phyloP scores from a whole-genome alignment of 495 filamentous ascomycete genomes.

The Hypoxylon trugodes region DNA sequence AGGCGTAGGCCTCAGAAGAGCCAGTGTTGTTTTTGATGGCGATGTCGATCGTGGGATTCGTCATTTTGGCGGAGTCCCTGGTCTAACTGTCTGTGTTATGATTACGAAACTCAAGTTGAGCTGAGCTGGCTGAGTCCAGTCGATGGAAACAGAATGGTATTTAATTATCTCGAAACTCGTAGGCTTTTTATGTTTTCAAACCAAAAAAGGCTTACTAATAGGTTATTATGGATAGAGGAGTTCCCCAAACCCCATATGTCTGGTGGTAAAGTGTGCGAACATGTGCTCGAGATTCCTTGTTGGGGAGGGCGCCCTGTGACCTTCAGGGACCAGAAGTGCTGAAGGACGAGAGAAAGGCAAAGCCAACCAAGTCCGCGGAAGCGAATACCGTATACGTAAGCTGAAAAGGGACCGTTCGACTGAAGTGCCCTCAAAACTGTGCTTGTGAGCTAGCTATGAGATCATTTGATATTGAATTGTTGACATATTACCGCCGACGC shows the following conservation, averaged over 20 bases:
- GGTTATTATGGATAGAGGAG: slow-evolving; percentile 4
- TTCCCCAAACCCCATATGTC: background rate
- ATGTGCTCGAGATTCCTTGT: slow-evolving; percentile 40
- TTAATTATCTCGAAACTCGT: background rate
- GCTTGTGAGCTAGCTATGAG: slow-evolving; percentile 29
- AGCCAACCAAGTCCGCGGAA: slow-evolving; percentile 24
- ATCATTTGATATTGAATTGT: slow-evolving; percentile 35
- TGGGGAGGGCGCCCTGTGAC: slow-evolving; percentile 34
- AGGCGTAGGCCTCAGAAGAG: slow-evolving; percentile 71
- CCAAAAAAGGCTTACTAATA: background rate
- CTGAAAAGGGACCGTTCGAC: slow-evolving; percentile 23
- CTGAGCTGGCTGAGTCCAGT: background rate
- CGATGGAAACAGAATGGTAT: slow-evolving; percentile 5
- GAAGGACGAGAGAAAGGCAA: slow-evolving; percentile 9
- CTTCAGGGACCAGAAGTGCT: slow-evolving; percentile 8
- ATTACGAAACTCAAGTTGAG: background rate
- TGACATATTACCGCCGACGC: background rate
- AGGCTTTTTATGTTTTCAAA: slow-evolving; percentile 1
- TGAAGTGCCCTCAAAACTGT: slow-evolving; percentile 10
- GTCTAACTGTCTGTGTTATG: background rate
- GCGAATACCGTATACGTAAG: slow-evolving; percentile 27
- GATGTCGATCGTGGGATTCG: slow-evolving; percentile 61
- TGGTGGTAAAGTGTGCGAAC: slow-evolving; percentile 24
- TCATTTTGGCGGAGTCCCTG: slow-evolving; percentile 38
- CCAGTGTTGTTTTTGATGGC: slow-evolving; percentile 69